Percentiles rank a stretch among this genome's conserved stretches.
Conservation (phyloP, 2,329 filamentous ascomycete genomes). For the Teratosphaeria viscida region DNA sequence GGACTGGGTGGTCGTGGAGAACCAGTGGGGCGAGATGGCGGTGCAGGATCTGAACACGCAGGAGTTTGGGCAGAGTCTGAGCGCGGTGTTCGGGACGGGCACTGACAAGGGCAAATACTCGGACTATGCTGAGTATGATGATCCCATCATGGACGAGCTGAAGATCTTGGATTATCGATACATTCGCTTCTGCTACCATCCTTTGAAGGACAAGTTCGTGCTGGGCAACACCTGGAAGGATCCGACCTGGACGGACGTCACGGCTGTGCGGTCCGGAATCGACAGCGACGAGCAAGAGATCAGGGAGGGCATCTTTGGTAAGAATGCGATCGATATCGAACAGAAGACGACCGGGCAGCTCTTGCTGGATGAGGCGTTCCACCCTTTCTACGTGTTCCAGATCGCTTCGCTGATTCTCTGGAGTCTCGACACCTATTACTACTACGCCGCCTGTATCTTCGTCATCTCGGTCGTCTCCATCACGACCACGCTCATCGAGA, state of each 20-base stretch:
- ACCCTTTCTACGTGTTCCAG: slow-evolving; percentile 98
- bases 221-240: slow-evolving; percentile 90
- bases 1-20: slow-evolving; percentile 90
- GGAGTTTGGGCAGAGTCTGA: slow-evolving; percentile 51
- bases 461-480: slow-evolving; percentile 91
- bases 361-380: slow-evolving; percentile 86
- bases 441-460: slow-evolving; percentile 93
- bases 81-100: slow-evolving; percentile 56
- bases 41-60: slow-evolving; percentile 58
- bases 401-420: slow-evolving; percentile 87
- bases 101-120: slow-evolving; percentile 50
- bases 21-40: slow-evolving; percentile 89
- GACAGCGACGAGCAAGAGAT: slow-evolving; percentile 80
- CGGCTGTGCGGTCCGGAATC: slow-evolving; percentile 64
- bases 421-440: slow-evolving; percentile 95
- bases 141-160: slow-evolving; percentile 65
- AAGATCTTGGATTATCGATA: slow-evolving; percentile 85
- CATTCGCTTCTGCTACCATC: slow-evolving; percentile 85
- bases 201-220: slow-evolving; percentile 77
- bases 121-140: slow-evolving; percentile 62
- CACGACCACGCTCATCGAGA: slow-evolving; percentile 78
- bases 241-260: slow-evolving; percentile 69
- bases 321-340: slow-evolving; percentile 84
- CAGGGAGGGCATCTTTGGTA: slow-evolving; percentile 77
- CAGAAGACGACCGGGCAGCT: slow-evolving; percentile 77